These are phyloP conservation scores for Diaporthe capsici DNA, from an alignment of 2,329 filamentous ascomycete species.

Conservation along the genomic window DNA sequence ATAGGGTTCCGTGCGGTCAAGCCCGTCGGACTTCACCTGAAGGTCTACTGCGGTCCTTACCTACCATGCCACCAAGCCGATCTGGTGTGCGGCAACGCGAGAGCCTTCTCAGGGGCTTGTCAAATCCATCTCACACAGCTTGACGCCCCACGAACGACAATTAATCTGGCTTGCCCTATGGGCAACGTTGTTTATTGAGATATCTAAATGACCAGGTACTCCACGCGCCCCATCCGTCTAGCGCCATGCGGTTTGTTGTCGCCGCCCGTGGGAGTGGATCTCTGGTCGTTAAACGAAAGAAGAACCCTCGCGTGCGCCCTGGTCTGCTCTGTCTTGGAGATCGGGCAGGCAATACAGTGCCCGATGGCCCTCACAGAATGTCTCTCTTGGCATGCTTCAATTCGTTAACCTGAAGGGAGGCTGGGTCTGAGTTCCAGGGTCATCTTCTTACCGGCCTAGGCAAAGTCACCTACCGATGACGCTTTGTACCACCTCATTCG, in stretches of 20 bases:
- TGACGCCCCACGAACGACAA: background rate
- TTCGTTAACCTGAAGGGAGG: slow-evolving; percentile 30
- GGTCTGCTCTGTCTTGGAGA: slow-evolving; percentile 19
- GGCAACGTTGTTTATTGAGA: background rate
- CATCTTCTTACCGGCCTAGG: slow-evolving; percentile 22
- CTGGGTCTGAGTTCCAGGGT: slow-evolving; percentile 20
- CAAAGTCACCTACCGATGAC: slow-evolving; percentile 29
- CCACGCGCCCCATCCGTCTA: background rate
- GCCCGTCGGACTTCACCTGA: slow-evolving; percentile 3
- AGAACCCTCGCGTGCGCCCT: background rate
- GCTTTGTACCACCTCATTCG: slow-evolving; percentile 39
- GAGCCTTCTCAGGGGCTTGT: background rate
- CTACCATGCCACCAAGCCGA: background rate
- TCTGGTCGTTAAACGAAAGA: background rate
- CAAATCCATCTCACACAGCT: background rate
- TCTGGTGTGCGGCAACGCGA: background rate
- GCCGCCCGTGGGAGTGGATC: slow-evolving; percentile 11
- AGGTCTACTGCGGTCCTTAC: background rate
- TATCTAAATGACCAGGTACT: background rate
- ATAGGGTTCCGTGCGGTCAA: background rate
- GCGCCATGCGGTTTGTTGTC: slow-evolving; percentile 10
- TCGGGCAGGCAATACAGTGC: slow-evolving; percentile 29
- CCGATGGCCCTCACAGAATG: slow-evolving; percentile 25
- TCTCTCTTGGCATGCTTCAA: slow-evolving; percentile 27
- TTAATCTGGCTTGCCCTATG: background rate